A percentile compares a stretch with the other conserved stretches of the same genome.
Evolutionary conservation across 1,284 basidiomycete genomes (phyloP).

Genomic region (Trametes versicolor): DNA sequence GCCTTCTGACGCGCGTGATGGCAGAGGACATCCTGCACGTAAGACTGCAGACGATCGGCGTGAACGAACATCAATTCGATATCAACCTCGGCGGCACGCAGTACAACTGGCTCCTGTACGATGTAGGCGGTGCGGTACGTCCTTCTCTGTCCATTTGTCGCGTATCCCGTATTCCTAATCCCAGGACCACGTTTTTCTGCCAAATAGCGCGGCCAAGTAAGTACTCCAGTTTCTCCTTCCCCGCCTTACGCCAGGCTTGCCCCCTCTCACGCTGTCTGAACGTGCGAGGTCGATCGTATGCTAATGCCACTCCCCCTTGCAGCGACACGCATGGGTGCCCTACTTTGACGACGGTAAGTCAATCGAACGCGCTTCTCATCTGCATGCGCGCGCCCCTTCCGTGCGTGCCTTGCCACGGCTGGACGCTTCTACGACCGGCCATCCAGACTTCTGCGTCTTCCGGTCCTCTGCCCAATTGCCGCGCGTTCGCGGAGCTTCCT

Average conservation of each 20-base stretch:
- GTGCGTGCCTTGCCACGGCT: neutral
- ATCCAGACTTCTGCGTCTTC: neutral
- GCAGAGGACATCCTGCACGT: conserved; percentile 80
- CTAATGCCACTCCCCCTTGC: conserved; percentile 23
- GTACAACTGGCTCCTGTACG: conserved; percentile 80
- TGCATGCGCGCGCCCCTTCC: neutral
- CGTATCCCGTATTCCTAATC: neutral
- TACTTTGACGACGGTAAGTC: conserved; percentile 83
- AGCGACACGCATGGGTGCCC: conserved; percentile 83
- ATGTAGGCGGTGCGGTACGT: conserved; percentile 82
- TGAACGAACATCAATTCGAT: conserved; percentile 78
- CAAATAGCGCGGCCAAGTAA: conserved; percentile 61
- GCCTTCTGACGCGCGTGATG: conserved; percentile 12
- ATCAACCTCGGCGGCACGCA: conserved; percentile 67
- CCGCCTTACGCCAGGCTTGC: conserved; percentile 3
- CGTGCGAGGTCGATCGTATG: conserved; percentile 4
- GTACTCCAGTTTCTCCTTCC: conserved; percentile 30
- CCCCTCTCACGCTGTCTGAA: conserved; percentile 16
- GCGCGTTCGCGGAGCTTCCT: conserved; percentile 4
- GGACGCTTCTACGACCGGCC: conserved; percentile 2
- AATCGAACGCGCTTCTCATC: conserved; percentile 10
- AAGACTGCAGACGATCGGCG: conserved; percentile 79
- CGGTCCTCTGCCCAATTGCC: neutral
- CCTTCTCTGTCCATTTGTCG: conserved; percentile 8
- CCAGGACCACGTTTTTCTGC: conserved; percentile 12